Conservation (phyloP, 129 eudicot genomes). For the Artemisia annua region DNA sequence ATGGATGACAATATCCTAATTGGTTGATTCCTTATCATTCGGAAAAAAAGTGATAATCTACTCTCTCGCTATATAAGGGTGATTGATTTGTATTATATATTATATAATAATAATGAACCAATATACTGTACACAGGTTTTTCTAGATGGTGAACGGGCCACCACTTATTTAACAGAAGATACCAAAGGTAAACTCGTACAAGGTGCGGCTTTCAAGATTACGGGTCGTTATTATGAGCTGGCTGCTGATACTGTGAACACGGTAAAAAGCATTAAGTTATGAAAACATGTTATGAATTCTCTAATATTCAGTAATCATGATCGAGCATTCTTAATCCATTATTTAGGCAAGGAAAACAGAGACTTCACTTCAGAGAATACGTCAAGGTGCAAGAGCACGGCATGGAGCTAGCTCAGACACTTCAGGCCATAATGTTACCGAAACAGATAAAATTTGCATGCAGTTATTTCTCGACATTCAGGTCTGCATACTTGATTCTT, state of each 20-base stretch:
- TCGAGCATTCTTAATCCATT: background rate
- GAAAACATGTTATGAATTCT: background rate
- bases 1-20: too few species aligned
- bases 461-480: slow-evolving; percentile 95
- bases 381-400: slow-evolving; percentile 77
- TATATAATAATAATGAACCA: background rate
- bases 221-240: slow-evolving; percentile 62
- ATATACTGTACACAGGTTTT: slow-evolving; percentile 44
- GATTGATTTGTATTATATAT: background rate
- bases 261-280: slow-evolving; percentile 36
- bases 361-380: slow-evolving; percentile 82
- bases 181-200: slow-evolving; percentile 53
- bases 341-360: slow-evolving; percentile 80
- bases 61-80: too few species aligned
- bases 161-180: slow-evolving; percentile 53
- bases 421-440: slow-evolving; percentile 65
- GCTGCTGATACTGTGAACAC: slow-evolving; percentile 73
- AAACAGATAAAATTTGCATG: slow-evolving; percentile 89
- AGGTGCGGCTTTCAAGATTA: slow-evolving; percentile 67
- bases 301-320: slow-evolving; percentile 11
- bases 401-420: slow-evolving; percentile 80
- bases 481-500: slow-evolving; percentile 40
- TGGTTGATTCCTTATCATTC: too few species aligned
- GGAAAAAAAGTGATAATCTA: too few species aligned
- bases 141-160: slow-evolving; percentile 82